Evolutionary conservation across 2,329 filamentous ascomycete genomes (phyloP), one percentile per base, ranked within the genome.

Genomic region (Venturia asperata): DNA sequence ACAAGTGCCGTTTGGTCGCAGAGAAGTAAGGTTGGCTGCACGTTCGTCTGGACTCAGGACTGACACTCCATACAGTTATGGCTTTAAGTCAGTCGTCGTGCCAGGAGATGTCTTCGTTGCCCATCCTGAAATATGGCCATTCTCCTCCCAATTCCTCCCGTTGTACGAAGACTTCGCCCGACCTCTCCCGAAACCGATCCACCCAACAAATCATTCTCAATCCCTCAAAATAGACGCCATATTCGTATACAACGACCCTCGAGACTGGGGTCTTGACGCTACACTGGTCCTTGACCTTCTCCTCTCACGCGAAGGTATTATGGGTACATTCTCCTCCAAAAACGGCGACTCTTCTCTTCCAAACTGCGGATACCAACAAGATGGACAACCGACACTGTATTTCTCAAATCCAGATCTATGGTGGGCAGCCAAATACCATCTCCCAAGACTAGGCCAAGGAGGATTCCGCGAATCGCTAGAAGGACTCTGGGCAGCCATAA

Each of bases 161-260:
- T 82, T 87, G 72, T 91, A 91, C 75, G 78, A 77, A 52, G 70
- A 73, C 7, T 84, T 83, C 65, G 81, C 84, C 19, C 81, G 82
- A 45, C 83, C 84, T 1, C 78, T 90, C 0, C 86, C 87, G 0
- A 72, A 70, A 10, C 80, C 79, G 15, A 78, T 83, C 68, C 76
- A 79, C 63, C 74, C 81, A 45, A 72, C 74, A 19, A 78, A 80
- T 67, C 80, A 75, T 2, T 76, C 75, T 0, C 77, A 79, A 17
- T 82, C 80, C 21, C 81, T 93, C 61, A 92, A 91, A 70, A 88
- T 99, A 70, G 91, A 96, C 72, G 92, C 92, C 37, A 85, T 97
- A 37, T 89, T 97, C 71, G 89, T 97, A 7, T 97, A 93, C 82
- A 96, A 96, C 74, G 94, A 97, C 76, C 92, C 94, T 3, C 85